Conservation (phyloP, 2,329 filamentous ascomycete species). For the Apiospora marii region DNA sequence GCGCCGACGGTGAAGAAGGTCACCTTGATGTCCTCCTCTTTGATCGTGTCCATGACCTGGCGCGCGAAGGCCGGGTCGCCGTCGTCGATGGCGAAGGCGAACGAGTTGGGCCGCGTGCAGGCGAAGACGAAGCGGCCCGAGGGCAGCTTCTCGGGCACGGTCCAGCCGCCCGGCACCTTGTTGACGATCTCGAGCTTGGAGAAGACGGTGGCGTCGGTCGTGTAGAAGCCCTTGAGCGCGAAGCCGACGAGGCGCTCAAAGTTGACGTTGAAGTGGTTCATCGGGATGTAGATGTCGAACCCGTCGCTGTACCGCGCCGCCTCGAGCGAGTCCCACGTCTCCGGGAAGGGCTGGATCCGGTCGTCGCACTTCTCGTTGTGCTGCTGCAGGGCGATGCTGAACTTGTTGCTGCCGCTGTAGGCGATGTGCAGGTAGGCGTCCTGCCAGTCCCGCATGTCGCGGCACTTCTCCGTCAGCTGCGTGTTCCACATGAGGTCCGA, state of each 20-base stretch:
- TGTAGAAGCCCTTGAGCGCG: slow-evolving; percentile 71
- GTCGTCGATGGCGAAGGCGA: slow-evolving; percentile 77
- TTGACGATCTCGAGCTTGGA: slow-evolving; percentile 67
- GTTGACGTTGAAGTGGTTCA: slow-evolving; percentile 71
- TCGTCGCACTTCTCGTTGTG: slow-evolving; percentile 69
- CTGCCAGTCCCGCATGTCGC: slow-evolving; percentile 61
- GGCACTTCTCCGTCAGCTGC: slow-evolving; percentile 62
- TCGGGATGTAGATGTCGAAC: slow-evolving; percentile 70
- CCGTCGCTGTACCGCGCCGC: slow-evolving; percentile 63
- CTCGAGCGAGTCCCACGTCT: slow-evolving; percentile 73
- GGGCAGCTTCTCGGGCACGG: slow-evolving; percentile 65
- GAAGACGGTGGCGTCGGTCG: slow-evolving; percentile 56
- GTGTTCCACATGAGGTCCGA: slow-evolving; percentile 69
- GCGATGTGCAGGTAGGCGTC: slow-evolving; percentile 71
- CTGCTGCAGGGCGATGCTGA: slow-evolving; percentile 71
- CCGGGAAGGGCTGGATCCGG: slow-evolving; percentile 64
- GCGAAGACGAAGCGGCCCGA: slow-evolving; percentile 68
- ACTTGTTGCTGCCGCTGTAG: slow-evolving; percentile 67
- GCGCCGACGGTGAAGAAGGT: slow-evolving; percentile 76
- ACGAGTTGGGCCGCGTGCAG: slow-evolving; percentile 72
- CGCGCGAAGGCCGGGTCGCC: slow-evolving; percentile 66
- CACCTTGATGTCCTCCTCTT: slow-evolving; percentile 68
- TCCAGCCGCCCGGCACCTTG: slow-evolving; percentile 57
- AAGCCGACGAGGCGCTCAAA: slow-evolving; percentile 63
- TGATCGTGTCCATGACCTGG: slow-evolving; percentile 67